Evolutionary conservation across 2,329 filamentous ascomycete genomes (phyloP), one percentile per base, ranked within the genome.

Genomic region (Emergomyces africanus): DNA sequence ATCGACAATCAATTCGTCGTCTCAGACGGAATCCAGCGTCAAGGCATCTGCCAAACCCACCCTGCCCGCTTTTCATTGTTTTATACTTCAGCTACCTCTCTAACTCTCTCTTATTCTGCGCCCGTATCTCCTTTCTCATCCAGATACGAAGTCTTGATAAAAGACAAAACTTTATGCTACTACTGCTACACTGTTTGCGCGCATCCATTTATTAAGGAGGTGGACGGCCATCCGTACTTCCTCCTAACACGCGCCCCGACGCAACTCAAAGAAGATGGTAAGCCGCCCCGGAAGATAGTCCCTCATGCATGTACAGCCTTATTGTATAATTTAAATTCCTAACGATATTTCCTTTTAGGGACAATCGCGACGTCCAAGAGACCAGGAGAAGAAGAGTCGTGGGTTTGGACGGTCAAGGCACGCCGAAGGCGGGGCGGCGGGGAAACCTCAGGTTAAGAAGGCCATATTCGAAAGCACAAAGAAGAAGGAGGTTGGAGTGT

Each of bases 401-500:
- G 63, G 67, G 61, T 70, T 75, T 65, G 68, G 74, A 67, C 67
- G 78, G 63, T 72, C 71, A 60, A 75, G 74, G 64, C 67, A 66
- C 59, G 74, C 70, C 58, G 75, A 75, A 64, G 70, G 74, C 53
- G 71, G 74, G 62, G 71, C 74, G 61, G 74, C 73, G 50, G 78
- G 79, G 61, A 78, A 80, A 67, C 77, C 84, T 63, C 89, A 89
- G 75, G 89, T 95, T 66, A 92, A 91, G 77, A 97, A 97, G 78
- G 94, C 94, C 64, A 89, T 89, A 62, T 99, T 95, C 76, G 94
- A 99, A 74, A 89, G 85, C 62, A 89, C 86, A 65, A 97, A 97
- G 82, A 99, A 97, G 85, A 97, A 96, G 83, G 91, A 99, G 76
- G 94, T 99, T 67, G 94, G 94, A 65, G 94, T 99, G 58, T 96